Percentiles rank a stretch among this genome's conserved stretches.
Evolutionary conservation across 805 yeast genomes (phyloP).

Genomic region (Candida awuae): DNA sequence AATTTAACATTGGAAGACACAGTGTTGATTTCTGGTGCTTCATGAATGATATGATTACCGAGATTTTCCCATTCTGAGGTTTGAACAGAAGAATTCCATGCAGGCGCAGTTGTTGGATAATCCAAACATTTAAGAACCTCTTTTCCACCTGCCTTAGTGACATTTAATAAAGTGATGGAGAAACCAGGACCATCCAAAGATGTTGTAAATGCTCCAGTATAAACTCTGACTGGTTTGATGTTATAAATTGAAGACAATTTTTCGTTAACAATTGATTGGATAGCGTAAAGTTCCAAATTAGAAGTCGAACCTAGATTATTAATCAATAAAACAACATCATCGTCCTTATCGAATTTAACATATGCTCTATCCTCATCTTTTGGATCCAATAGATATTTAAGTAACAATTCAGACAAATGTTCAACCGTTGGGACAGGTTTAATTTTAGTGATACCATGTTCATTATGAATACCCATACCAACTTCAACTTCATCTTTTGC

Average conservation of each 20-base stretch:
- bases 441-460: slow-evolving; percentile 68
- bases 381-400: slow-evolving; percentile 51
- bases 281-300: slow-evolving; percentile 65
- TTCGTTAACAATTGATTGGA: slow-evolving; percentile 51
- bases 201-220: slow-evolving; percentile 76
- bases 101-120: slow-evolving; percentile 69
- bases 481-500: slow-evolving; percentile 66
- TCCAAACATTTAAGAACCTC: slow-evolving; percentile 53
- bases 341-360: slow-evolving; percentile 50
- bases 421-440: slow-evolving; percentile 66
- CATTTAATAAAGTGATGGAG: slow-evolving; percentile 73
- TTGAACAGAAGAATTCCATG: slow-evolving; percentile 54
- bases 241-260: slow-evolving; percentile 44
- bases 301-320: slow-evolving; percentile 92
- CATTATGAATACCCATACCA: slow-evolving; percentile 96
- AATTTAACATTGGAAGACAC: slow-evolving; percentile 22
- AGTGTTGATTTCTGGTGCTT: slow-evolving; percentile 17
- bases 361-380: slow-evolving; percentile 73
- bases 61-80: slow-evolving; percentile 17
- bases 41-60: slow-evolving; percentile 20
- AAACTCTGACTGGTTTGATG: slow-evolving; percentile 58
- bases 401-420: slow-evolving; percentile 49
- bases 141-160: slow-evolving; percentile 41
- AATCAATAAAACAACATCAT: slow-evolving; percentile 63
- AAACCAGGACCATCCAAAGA: slow-evolving; percentile 91